A percentile compares a stretch with the other conserved stretches of the same genome.
Conservation (phyloP, 2,329 filamentous ascomycete species). For the Cladophialophora exuberans region DNA sequence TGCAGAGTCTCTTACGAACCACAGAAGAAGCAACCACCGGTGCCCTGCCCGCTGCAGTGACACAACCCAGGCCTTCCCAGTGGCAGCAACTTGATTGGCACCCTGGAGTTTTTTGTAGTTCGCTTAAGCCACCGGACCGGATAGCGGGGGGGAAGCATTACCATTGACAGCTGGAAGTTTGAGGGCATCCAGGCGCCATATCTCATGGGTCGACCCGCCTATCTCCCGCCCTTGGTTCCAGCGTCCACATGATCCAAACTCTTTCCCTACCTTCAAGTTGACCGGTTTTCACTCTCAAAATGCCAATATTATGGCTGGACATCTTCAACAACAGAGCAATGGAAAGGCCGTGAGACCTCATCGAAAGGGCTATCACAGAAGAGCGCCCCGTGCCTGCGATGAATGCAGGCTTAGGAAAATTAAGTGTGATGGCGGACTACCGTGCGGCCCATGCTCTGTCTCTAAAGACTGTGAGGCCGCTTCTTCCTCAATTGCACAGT, state of each 20-base stretch:
- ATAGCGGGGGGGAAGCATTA: no score
- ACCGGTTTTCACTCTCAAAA: no score
- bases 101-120: no score
- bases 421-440: constrained; percentile 30
- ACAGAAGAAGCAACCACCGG: no score
- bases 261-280: constrained; percentile 3
- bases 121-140: no score
- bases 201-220: no score
- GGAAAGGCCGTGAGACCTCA: constrained; percentile 5
- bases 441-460: constrained; percentile 24
- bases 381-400: constrained; percentile 28
- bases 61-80: no score
- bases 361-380: constrained; percentile 26
- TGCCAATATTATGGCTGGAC: constrained; percentile 16
- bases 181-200: no score
- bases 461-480: constrained; percentile 18
- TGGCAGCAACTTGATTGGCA: no score
- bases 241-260: constrained; percentile 13
- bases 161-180: no score
- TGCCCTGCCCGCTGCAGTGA: no score
- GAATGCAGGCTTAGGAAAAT: constrained; percentile 31
- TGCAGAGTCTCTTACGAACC: no score
- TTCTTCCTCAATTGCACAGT: neutral
- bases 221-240: neutral
- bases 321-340: constrained; percentile 3